These are phyloP conservation scores for Sporothrix euskadiensis DNA, from an alignment of 2,329 filamentous ascomycete species.

Conservation along the genomic window DNA sequence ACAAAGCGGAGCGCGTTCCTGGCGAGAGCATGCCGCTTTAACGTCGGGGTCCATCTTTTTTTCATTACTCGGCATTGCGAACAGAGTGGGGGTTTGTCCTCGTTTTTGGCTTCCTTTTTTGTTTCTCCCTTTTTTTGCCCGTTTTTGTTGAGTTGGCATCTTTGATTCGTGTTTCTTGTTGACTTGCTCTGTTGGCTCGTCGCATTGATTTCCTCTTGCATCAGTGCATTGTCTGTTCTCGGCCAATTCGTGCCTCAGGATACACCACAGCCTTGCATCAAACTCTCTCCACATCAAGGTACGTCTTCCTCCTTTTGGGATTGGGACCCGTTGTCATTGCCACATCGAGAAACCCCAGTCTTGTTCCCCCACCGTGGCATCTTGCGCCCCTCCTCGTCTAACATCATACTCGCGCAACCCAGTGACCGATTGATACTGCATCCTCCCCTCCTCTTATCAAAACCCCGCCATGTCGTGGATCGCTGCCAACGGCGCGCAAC, in stretches of 20 bases:
- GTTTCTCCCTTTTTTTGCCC: neutral
- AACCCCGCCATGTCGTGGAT: constrained; percentile 31
- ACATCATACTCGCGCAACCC: neutral
- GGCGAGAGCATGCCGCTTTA: constrained; percentile 16
- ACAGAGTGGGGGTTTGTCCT: neutral
- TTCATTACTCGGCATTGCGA: neutral
- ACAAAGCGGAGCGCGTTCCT: constrained; percentile 5
- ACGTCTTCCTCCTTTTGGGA: neutral
- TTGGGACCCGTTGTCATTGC: neutral
- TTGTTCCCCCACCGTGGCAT: constrained; percentile 7
- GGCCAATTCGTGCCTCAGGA: neutral
- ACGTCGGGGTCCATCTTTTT: constrained; percentile 6
- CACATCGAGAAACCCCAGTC: neutral
- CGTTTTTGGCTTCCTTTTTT: neutral
- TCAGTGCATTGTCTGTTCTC: neutral
- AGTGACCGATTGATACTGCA: too few species aligned
- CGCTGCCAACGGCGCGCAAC: constrained; percentile 28
- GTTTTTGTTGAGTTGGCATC: neutral
- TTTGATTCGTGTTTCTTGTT: neutral
- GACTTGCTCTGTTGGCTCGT: neutral
- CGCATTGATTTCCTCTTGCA: neutral
- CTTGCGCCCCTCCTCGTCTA: neutral
- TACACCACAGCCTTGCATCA: neutral
- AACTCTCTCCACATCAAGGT: constrained; percentile 5
- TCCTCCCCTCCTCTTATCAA: neutral